A percentile compares a stretch with the other conserved stretches of the same genome.
Conservation (phyloP, 306 rosid genomes). For the Lithocarpus polystachyus region DNA sequence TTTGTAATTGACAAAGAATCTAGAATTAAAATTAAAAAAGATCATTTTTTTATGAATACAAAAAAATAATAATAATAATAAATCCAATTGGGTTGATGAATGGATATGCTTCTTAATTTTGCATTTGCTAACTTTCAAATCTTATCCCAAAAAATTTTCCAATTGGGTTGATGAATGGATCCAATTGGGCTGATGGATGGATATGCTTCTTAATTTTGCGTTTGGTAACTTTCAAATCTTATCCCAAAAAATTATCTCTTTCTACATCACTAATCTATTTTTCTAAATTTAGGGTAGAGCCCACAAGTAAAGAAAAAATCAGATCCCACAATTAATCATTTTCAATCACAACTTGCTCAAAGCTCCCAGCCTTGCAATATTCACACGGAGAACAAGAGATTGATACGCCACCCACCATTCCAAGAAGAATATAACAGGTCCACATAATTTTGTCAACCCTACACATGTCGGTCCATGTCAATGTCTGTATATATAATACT, state of each 20-base stretch:
- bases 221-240: not conserved
- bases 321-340: not conserved
- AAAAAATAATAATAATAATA: too few species aligned
- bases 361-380: slow-evolving; percentile 14
- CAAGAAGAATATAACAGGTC: not conserved
- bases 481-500: not conserved
- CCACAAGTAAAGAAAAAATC: not conserved
- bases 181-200: not conserved
- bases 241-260: not conserved
- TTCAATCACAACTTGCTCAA: not conserved
- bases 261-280: slow-evolving; percentile 11
- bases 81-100: too few species aligned
- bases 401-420: slow-evolving; percentile 27
- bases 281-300: slow-evolving; percentile 11
- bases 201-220: not conserved
- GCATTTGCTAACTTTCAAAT: too few species aligned
- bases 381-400: slow-evolving; percentile 19
- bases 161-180: not conserved
- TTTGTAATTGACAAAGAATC: too few species aligned
- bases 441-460: slow-evolving; percentile 12
- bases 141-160: too few species aligned
- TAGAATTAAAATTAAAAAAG: too few species aligned
- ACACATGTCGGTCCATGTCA: not conserved
- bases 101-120: too few species aligned
- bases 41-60: too few species aligned